Conservation (phyloP, 2,329 filamentous ascomycete genomes). For the Alternaria angustiovoidea region DNA sequence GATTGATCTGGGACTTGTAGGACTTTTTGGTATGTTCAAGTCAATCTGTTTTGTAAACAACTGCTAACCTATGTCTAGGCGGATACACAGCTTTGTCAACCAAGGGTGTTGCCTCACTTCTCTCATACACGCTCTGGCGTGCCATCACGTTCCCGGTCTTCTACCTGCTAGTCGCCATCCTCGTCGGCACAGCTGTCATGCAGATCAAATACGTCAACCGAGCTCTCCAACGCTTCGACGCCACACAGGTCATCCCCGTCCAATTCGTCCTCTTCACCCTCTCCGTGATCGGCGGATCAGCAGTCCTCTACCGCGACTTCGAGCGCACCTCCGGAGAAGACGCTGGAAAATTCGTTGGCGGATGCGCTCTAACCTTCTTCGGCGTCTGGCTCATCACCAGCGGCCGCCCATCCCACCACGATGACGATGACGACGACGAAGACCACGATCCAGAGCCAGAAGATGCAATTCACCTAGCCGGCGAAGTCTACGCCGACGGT, state of each 20-base stretch:
- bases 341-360: slow-evolving; percentile 84
- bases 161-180: slow-evolving; percentile 80
- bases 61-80: slow-evolving; percentile 55
- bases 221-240: slow-evolving; percentile 89
- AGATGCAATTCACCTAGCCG: slow-evolving; percentile 54
- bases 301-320: slow-evolving; percentile 93
- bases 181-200: slow-evolving; percentile 87
- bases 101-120: slow-evolving; percentile 93
- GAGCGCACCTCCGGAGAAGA: slow-evolving; percentile 78
- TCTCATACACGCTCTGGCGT: slow-evolving; percentile 88
- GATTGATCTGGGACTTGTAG: slow-evolving; percentile 92
- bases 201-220: slow-evolving; percentile 97
- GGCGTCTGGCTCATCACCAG: slow-evolving; percentile 98
- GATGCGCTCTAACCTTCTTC: slow-evolving; percentile 90
- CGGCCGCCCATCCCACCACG: slow-evolving; percentile 61
- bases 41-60: background rate
- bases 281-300: slow-evolving; percentile 93
- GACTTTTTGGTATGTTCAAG: slow-evolving; percentile 77
- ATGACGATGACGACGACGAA: slow-evolving; percentile 67
- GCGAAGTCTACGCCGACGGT: slow-evolving; percentile 49
- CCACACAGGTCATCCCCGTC: slow-evolving; percentile 96
- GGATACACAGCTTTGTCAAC: slow-evolving; percentile 97
- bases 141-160: slow-evolving; percentile 92
- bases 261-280: slow-evolving; percentile 98
- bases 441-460: slow-evolving; percentile 50